Evolutionary conservation across 2,329 filamentous ascomycete species (phyloP), one percentile per base, ranked within the genome.

Genomic region (Fusarium falciforme): DNA sequence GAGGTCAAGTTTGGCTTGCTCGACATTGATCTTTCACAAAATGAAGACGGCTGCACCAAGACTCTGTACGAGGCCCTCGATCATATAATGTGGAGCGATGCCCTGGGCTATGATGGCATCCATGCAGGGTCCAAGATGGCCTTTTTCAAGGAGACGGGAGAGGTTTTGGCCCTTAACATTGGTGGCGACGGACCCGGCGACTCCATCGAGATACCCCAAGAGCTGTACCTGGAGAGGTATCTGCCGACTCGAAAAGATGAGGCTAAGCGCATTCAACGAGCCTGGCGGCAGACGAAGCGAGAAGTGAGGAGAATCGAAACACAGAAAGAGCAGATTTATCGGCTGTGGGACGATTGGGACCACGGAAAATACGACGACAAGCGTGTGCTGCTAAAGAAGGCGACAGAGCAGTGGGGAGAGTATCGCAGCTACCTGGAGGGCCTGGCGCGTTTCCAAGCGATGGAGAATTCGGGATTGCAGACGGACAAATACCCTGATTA

Each of bases 141-240:
- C 36, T 81, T 84, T 57, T 82, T 88, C 42, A 80, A 81, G n/a
- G 81, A 85, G 16, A 81, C 84, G 67, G 86, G 86, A 5, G 87
- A 89, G n/a, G 83, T 90, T 5, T 73, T 90, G 27, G 83, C 84
- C 9, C 82, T 90, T 40, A 84, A 84, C 49, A 76, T 90, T 14
- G 81, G 82, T 17, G 83, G 82, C 4, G 80, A 83, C 5, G 85
- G 84, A 2, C 81, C 85, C 6, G 76, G 80, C 9, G 84, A 84
- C 52, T 82, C 83, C 4, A 82, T 89, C 47, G 86, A 89, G 5
- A 85, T 90, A 36, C 89, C 89, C 7, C 79, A 81, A 47, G 80
- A 85, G 14, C 85, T 89, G 70, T 90, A 89, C 72, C 85, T 87
- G 1, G 88, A 90, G 77, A 85, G 84, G n/a, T 90, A 90, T 66